Base-by-base conservation (phyloP, 495 filamentous ascomycete genomes). In the Tuber calosporum region DNA sequence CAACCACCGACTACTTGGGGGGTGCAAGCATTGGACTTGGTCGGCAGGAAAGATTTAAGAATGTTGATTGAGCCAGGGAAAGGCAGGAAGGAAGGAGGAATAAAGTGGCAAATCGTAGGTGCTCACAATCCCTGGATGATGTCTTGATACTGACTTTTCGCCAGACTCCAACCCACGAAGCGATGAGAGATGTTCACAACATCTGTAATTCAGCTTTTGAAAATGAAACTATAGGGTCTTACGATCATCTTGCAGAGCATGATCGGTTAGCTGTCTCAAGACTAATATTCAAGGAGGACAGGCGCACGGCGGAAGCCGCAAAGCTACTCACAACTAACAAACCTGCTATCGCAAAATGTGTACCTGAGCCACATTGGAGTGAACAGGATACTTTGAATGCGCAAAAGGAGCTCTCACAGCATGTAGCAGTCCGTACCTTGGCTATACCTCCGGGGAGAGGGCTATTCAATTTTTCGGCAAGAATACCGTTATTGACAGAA, bases 271-370 rank as follows among this genome's bases (percentile, higher is more conserved):
- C 89, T 1, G 87, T 98, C 15, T 93, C 94, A 20, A 87, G 89
- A 66, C 83, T 94, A 20, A 89, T 98, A 69, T 99, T 97, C 85
- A 90, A 89, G 69, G 93, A 98, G 70, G 95, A 99, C 77, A 89
- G 91, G 71, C 90, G 95, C 30, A 90, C 96, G 70, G 84, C 90
- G 37, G 95, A 98, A 82, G 94, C 93, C 3, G 87, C 87, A 53
- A 87, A 85, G 72, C 84, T 99, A 67, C 84, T 99, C 9, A 91
- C 94, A 68, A 92, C 93, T 38, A 86, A 88, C 13, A 92, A 90
- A 75, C 85, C 90, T 36, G 88, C 93, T 36, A 85, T 90, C n/a
- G 89, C 93, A 42, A 89, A 90, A 40, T 91, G 93, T 71, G 84
- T 88, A 70, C 88, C 92, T 2, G 88, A 93, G 74, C 89, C 90